A percentile compares a stretch with the other conserved stretches of the same genome.
phyloP scores from a whole-genome alignment of 345 rosid genomes.

The Corchorus capsularis region DNA sequence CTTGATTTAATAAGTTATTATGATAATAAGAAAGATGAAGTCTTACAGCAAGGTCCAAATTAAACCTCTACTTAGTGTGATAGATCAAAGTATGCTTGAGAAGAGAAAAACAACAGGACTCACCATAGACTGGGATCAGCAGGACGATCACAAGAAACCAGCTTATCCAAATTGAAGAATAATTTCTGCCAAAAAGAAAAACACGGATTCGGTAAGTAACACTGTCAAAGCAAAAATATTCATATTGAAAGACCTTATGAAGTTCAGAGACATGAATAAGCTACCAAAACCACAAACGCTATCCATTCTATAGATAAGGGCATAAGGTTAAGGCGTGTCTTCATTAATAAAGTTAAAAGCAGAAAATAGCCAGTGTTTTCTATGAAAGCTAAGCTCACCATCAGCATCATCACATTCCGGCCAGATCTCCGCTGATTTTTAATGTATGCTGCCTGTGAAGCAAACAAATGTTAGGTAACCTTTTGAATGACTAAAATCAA shows the following conservation, averaged over 20 bases:
- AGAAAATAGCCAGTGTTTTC: neutral
- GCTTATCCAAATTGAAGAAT: conserved; percentile 73
- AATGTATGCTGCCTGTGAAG: conserved; percentile 75
- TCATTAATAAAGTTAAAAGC: neutral
- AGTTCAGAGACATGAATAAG: neutral
- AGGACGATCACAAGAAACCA: conserved; percentile 78
- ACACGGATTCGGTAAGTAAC: conserved; percentile 6
- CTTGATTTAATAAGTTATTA: neutral
- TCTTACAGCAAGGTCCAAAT: neutral
- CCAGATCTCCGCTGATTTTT: conserved; percentile 39
- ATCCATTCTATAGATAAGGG: neutral
- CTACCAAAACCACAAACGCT: neutral
- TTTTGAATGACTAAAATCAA: neutral
- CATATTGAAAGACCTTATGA: neutral
- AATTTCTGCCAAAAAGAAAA: conserved; percentile 55
- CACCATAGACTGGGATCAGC: conserved; percentile 71
- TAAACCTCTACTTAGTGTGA: no score
- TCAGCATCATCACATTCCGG: conserved; percentile 55
- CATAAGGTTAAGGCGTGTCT: neutral
- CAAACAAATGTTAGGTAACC: conserved; percentile 29
- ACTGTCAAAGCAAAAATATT: conserved; percentile 13
- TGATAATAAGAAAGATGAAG: neutral
- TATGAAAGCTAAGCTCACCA: conserved; percentile 51
- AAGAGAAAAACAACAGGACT: conserved; percentile 27
- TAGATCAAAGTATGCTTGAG: neutral